phyloP scores from a whole-genome alignment of 2,329 filamentous ascomycete species.

The Xylariaceae sp. region DNA sequence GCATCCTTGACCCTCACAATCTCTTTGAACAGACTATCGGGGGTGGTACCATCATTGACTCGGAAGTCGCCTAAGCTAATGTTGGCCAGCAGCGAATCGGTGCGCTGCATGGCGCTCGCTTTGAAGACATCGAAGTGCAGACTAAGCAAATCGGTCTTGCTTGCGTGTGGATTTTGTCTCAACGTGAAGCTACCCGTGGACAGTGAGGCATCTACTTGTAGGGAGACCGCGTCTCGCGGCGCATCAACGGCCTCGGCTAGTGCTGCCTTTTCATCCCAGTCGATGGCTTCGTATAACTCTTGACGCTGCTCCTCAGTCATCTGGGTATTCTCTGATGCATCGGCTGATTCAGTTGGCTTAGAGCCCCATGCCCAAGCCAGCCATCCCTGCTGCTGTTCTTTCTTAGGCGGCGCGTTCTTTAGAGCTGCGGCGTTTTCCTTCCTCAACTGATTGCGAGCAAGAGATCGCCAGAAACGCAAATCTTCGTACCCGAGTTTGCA shows the following conservation, averaged over 20 bases:
- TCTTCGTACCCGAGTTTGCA: conserved; percentile 91
- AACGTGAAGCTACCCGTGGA: conserved; percentile 94
- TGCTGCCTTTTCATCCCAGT: conserved; percentile 94
- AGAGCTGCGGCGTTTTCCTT: conserved; percentile 92
- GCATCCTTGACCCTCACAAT: conserved; percentile 95
- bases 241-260: conserved; percentile 83
- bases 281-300: conserved; percentile 94
- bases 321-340: conserved; percentile 69
- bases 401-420: conserved; percentile 51
- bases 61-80: conserved; percentile 87
- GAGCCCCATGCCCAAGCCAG: conserved; percentile 86
- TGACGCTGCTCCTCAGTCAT: conserved; percentile 96
- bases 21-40: conserved; percentile 84
- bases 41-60: conserved; percentile 92
- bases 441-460: conserved; percentile 88
- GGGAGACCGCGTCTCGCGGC: conserved; percentile 84
- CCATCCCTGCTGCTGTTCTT: conserved; percentile 76
- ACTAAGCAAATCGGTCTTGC: conserved; percentile 74
- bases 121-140: conserved; percentile 93
- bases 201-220: conserved; percentile 89
- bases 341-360: conserved; percentile 53
- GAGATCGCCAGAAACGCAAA: conserved; percentile 90
- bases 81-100: conserved; percentile 84
- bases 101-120: conserved; percentile 81
- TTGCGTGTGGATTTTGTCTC: conserved; percentile 75